Base-by-base conservation (phyloP, 2,329 filamentous ascomycete species). In the Neodidymelliopsis sp. region DNA sequence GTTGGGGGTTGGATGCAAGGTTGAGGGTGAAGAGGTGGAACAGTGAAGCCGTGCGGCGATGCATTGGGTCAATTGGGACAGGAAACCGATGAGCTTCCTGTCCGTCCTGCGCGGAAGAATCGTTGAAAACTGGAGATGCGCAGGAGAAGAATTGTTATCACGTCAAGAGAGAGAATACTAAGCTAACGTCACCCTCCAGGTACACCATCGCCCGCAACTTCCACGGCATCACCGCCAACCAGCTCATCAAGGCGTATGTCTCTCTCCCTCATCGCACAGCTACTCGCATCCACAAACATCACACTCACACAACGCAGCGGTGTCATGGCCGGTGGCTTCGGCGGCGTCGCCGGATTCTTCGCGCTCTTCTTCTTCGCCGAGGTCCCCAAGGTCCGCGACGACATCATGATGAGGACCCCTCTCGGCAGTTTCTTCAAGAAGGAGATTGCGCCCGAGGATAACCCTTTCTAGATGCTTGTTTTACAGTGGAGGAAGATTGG, bases 311-410 rank as follows among this genome's bases (percentile, higher is more conserved):
- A 13, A 13, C 19, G 22, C 37, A 74, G 71, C 53, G 71, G 70
- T 52, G 49, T 49, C 43, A 77, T 84, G 38, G 79, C 77, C 33
- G 79, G 73, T 43, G 76, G 76, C 35, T 85, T 86, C 72, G 84
- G 82, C 57, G 80, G 78, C 54, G 76, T 79, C 35, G 77, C 80
- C 30, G 84, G 81, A 56, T 74, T 83, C 67, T 82, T 83, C 71
- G 82, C 81, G 27, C 68, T 87, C 60, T 86, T 83, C 76, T 84
- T 87, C 78, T 82, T 86, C 74, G 81, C 82, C 62, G 84, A 85
- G 62, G 78, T 87, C 19, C 84, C 84, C 51, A 80, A 78, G 65
- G 82, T 87, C 34, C 77, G 82, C 66, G 77, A 81, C 62, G 84
- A 87, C 67, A 83, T 87, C 59, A 76, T 85, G 69, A 77, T 80